phyloP scores from a whole-genome alignment of 345 rosid species.

The Euphorbia lathyris region DNA sequence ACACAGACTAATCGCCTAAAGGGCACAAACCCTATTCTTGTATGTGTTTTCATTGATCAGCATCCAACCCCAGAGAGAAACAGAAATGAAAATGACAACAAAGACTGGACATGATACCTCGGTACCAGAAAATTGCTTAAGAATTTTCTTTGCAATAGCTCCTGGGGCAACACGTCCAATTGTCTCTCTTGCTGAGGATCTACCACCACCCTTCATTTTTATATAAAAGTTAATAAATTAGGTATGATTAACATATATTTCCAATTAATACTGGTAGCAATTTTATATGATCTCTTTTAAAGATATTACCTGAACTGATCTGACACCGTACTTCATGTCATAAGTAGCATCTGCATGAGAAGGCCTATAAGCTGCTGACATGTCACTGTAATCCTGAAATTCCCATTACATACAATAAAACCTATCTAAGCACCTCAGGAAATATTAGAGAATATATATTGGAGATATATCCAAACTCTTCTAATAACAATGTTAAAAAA shows the following conservation, averaged over 20 bases:
- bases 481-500: not conserved
- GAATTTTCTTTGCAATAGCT: conserved; percentile 94
- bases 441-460: not conserved
- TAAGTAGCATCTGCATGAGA: conserved; percentile 99
- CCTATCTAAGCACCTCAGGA: not conserved
- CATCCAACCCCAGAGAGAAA: not conserved
- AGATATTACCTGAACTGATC: conserved; percentile 77
- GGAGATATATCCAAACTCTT: not conserved
- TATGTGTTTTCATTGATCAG: not conserved
- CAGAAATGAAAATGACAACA: not conserved
- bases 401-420: not conserved
- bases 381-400: conserved; percentile 90
- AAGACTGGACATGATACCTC: conserved; percentile 48
- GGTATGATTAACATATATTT: not conserved
- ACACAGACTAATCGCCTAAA: not conserved
- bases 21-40: too few relatives aligned
- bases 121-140: conserved; percentile 71
- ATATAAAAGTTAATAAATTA: conserved; percentile 18
- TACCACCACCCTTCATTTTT: conserved; percentile 82
- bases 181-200: conserved; percentile 99
- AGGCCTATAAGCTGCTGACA: conserved; percentile 94
- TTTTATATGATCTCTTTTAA: not conserved
- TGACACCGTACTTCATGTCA: conserved; percentile 98
- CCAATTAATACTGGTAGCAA: not conserved
- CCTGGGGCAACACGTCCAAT: conserved; percentile 98